Evolutionary conservation across 2,329 filamentous ascomycete species (phyloP).

Genomic region (Claviceps arundinis): DNA sequence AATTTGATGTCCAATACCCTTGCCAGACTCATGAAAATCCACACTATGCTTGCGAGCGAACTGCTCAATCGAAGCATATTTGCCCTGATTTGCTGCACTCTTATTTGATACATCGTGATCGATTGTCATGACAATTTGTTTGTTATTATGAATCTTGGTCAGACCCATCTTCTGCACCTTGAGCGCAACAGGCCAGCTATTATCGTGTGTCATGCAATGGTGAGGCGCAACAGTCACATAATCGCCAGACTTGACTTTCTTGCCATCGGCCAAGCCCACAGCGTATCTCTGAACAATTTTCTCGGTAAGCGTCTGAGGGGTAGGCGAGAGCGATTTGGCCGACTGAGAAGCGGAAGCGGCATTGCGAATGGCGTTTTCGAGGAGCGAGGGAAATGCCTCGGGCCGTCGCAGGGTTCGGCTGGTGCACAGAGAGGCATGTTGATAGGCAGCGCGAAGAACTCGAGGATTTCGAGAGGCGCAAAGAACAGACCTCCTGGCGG

Average conservation of each 20-base stretch:
- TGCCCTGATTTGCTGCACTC: slow-evolving; percentile 62
- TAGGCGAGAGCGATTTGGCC: slow-evolving; percentile 23
- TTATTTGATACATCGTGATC: slow-evolving; percentile 88
- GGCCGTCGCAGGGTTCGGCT: background rate
- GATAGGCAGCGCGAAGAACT: background rate
- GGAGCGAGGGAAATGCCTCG: slow-evolving; percentile 50
- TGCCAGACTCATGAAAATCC: slow-evolving; percentile 52
- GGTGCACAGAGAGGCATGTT: background rate
- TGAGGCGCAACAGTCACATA: slow-evolving; percentile 64
- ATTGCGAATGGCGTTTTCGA: slow-evolving; percentile 33
- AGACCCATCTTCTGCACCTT: slow-evolving; percentile 76
- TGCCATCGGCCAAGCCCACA: slow-evolving; percentile 60
- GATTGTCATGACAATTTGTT: slow-evolving; percentile 69
- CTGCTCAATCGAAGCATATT: slow-evolving; percentile 68
- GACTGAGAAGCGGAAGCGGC: slow-evolving; percentile 39
- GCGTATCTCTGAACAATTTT: slow-evolving; percentile 82
- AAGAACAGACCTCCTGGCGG: background rate
- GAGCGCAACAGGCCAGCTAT: slow-evolving; percentile 57
- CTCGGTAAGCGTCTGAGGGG: slow-evolving; percentile 47
- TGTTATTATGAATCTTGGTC: slow-evolving; percentile 52
- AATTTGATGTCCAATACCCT: slow-evolving; percentile 84
- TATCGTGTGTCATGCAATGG: slow-evolving; percentile 78
- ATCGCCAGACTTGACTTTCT: slow-evolving; percentile 66
- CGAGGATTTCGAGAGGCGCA: background rate
- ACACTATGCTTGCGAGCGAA: slow-evolving; percentile 72